Evolutionary conservation across 2,329 filamentous ascomycete species (phyloP), one percentile per base, ranked within the genome.

Genomic region (Coniochaeta pulveracea): DNA sequence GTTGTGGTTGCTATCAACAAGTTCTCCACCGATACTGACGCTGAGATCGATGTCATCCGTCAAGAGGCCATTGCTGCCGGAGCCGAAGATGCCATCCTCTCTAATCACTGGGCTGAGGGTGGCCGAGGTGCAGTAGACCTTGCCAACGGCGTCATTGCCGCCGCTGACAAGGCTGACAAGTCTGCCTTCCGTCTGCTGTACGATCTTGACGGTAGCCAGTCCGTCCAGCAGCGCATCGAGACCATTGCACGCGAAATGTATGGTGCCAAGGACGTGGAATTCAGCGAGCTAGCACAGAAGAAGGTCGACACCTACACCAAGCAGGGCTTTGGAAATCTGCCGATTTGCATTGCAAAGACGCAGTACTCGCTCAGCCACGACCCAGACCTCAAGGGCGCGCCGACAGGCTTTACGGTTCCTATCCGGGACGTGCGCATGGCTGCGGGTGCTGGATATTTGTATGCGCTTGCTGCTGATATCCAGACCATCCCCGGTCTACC

Each of bases 1-100:
- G 89, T 98, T 6, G 81, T 98, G 11, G 89, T 98, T 10, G 91
- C 89, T 34, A 91, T 98, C 67, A 98, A 98, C 70, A 85, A 83
- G 57, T 95, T 98, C 56, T 73, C 82, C 40, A 94, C 86, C 5
- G 91, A 98, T 53, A 95, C 88, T 3, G 80, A 89, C 10, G 88
- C 88, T 34, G 91, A 98, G 56, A 80, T 95, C 40, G 75, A 80
- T 23, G 81, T 91, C 40, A 77, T 98, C 46, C 80, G 83, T 37
- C 86, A 96, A 55, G 89, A 95, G 56, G 80, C 91, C 28, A 75
- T 95, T 41, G 77, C 85, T 30, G 91, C 91, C 4, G 91, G 91
- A 37, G 91, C 91, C 11, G 85, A 93, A 54, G 88, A 95, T 52
- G 91, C 91, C 34, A 84, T 98, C 47, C 70, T 89, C 31, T 81